Evolutionary conservation across 352 stramenopile species (phyloP), one percentile per base, ranked within the genome.

Genomic region (Globisporangium sylvaticum): DNA sequence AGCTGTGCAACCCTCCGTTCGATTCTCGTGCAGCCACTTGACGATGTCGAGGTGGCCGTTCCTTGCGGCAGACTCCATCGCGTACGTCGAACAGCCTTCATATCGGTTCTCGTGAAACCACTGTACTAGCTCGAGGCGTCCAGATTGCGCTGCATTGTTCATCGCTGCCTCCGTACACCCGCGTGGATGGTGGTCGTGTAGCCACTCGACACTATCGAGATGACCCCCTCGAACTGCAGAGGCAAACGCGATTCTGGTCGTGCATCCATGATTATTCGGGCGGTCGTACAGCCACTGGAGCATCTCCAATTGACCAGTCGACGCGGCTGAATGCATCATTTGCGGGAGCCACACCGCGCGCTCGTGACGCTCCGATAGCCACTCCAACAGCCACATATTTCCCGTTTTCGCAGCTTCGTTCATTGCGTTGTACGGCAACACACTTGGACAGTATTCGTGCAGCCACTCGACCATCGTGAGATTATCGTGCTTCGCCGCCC

Each of bases 401-500:
- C 31, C 55, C 8, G 1, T 46, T 3, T 20, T 46, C 0, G 22
- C 12, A 9, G 55, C 55, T 61, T 61, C 55, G 10, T 32, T 20
- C 56, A 62, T 62, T 10, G 56, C 56, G 2, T 12, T 22, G 1
- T 50, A 31, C n/a, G 37, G 10, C 4, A 27, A 31, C 14, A 62
- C 31, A 20, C n/a, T 15, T 22, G 56, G 31, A 27, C 31, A 61
- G 22, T 4, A 61, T 8, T 9, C n/a, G 10, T 62, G 9, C 32
- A 62, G 32, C 56, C 56, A 62, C n/a, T 29, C n/a, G 32, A 62
- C 18, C 56, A 62, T 62, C 32, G n/a, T 32, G 1, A 62, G 34
- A 12, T 62, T 62, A 15, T 62, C 12, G 22, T 25, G 12, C 34
- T 32, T 62, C 32, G 53, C 57, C 25, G 27, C 27, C 5, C 7